Conservation (phyloP, 257 asterid genomes). For the Scutellaria minor region DNA sequence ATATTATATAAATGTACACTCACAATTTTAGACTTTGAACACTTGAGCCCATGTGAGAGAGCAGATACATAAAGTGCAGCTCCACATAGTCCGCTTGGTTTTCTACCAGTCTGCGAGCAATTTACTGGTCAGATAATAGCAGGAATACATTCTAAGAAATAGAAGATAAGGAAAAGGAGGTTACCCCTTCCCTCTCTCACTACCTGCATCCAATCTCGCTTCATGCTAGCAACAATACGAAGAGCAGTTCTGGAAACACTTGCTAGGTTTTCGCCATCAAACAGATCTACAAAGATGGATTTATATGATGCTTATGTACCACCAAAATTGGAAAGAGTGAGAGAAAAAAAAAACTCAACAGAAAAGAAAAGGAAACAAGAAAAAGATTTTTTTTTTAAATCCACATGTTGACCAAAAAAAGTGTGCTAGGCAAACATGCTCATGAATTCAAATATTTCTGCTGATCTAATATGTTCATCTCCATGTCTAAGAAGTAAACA, state of each 20-base stretch:
- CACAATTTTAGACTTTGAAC: conserved; percentile 76
- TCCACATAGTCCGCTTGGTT: conserved; percentile 95
- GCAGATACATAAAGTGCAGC: conserved; percentile 91
- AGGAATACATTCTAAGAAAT: not conserved
- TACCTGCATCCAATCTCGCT: conserved; percentile 98
- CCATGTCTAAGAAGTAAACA: not conserved
- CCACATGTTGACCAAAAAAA: conserved; percentile 14
- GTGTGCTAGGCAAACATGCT: conserved; percentile 8
- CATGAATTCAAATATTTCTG: conserved; percentile 12
- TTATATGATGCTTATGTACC: conserved; percentile 29
- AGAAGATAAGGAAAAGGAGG: not conserved
- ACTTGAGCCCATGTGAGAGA: conserved; percentile 71
- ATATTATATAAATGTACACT: conserved; percentile 42
- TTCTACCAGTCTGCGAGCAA: conserved; percentile 83
- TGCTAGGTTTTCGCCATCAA: conserved; percentile 42
- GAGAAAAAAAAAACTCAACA: not conserved
- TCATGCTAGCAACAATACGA: conserved; percentile 76
- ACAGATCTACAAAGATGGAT: conserved; percentile 53
- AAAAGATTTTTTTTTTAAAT: not conserved
- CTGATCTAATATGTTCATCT: conserved; percentile 18
- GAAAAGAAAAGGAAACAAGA: not conserved
- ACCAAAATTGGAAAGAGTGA: not conserved
- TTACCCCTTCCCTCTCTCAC: not conserved
- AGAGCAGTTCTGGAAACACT: conserved; percentile 53
- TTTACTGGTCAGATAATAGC: conserved; percentile 31